Percentiles rank a stretch among this genome's conserved stretches.
These are phyloP conservation scores for Calocera viscosa DNA, from an alignment of 768 basidiomycete species.

Conservation along the genomic window DNA sequence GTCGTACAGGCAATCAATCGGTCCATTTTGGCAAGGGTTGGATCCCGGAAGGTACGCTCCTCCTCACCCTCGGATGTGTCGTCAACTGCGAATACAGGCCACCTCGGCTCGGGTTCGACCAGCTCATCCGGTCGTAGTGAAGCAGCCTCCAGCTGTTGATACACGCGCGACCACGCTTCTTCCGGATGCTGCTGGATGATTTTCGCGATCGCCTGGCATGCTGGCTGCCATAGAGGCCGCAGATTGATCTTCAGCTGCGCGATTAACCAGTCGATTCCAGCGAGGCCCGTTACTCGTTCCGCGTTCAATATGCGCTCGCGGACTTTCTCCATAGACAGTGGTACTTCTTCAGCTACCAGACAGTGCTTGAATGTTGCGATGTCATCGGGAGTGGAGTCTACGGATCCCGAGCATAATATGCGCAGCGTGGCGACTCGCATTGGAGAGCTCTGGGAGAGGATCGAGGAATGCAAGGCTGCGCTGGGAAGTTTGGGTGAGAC, in stretches of 20 bases:
- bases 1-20: background rate
- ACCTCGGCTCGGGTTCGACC: conserved; percentile 13
- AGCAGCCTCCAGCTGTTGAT: conserved; percentile 43
- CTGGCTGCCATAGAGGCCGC: conserved; percentile 78
- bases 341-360: conserved; percentile 67
- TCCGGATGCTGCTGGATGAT: conserved; percentile 49
- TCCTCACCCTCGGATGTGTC: conserved; percentile 17
- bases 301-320: conserved; percentile 76
- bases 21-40: conserved; percentile 20
- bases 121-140: conserved; percentile 15
- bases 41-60: conserved; percentile 26
- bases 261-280: conserved; percentile 20
- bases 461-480: conserved; percentile 36
- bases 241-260: conserved; percentile 91
- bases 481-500: conserved; percentile 34
- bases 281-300: conserved; percentile 49
- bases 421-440: conserved; percentile 54
- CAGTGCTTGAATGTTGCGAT: conserved; percentile 29
- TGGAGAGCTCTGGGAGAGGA: conserved; percentile 60
- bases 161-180: conserved; percentile 57
- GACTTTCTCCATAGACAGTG: conserved; percentile 65
- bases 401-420: conserved; percentile 44
- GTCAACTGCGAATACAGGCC: conserved; percentile 16
- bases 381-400: conserved; percentile 34
- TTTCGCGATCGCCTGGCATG: conserved; percentile 50